phyloP scores from a whole-genome alignment of 2,329 filamentous ascomycete genomes.

The Coniella vitis region DNA sequence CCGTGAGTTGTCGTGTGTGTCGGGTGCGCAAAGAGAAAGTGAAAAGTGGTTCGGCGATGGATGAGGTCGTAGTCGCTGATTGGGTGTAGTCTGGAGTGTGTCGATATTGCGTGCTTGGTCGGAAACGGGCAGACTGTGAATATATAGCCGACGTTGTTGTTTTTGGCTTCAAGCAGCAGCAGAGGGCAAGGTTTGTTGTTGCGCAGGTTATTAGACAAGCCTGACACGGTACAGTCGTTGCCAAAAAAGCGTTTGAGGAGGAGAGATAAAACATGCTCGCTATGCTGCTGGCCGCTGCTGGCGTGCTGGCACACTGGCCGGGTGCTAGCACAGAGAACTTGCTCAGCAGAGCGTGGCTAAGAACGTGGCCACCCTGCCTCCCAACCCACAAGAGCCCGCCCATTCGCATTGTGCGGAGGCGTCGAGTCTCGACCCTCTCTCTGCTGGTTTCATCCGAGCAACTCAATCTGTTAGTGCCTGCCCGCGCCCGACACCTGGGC shows the following conservation, averaged over 20 bases:
- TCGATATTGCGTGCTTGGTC: background rate
- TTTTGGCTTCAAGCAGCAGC: background rate
- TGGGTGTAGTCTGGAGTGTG: background rate
- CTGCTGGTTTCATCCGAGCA: background rate
- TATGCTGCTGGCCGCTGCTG: too few species aligned
- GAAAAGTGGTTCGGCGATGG: background rate
- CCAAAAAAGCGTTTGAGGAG: background rate
- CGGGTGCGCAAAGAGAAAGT: background rate
- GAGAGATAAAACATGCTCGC: constrained; percentile 8
- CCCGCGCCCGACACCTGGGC: background rate
- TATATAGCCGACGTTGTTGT: background rate
- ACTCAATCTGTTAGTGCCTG: background rate
- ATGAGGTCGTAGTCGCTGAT: too few species aligned
- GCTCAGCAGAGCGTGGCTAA: constrained; percentile 1
- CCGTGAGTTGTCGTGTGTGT: background rate
- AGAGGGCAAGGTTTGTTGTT: background rate
- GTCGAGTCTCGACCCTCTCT: background rate
- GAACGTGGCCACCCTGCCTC: too few species aligned
- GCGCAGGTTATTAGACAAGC: constrained; percentile 10
- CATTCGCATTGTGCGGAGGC: background rate
- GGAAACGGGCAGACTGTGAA: too few species aligned
- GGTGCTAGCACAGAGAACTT: constrained; percentile 10
- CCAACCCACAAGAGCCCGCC: background rate
- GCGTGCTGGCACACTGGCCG: background rate
- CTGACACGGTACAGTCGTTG: background rate